Conservation (phyloP, 805 yeast species). For the Danielozyma ontarioensis region DNA sequence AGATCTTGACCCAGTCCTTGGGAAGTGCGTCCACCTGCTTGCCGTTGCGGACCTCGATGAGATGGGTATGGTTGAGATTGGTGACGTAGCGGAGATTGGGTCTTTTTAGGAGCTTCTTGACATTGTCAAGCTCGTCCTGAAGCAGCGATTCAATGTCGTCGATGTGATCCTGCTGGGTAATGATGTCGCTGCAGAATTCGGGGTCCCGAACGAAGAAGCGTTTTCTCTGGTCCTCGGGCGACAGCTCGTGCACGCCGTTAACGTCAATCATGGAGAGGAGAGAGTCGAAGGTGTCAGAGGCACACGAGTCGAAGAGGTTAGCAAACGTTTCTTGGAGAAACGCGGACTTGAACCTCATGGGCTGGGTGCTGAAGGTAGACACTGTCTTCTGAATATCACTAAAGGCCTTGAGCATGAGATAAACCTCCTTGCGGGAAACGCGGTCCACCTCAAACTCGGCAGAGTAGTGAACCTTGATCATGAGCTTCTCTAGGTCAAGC, state of each 20-base stretch:
- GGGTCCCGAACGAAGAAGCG: slow-evolving; percentile 36
- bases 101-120: slow-evolving; percentile 45
- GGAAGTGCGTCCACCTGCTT: slow-evolving; percentile 58
- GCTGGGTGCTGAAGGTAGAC: slow-evolving; percentile 1
- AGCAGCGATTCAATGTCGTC: slow-evolving; percentile 42
- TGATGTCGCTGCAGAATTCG: slow-evolving; percentile 36
- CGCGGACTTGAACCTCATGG: slow-evolving; percentile 22
- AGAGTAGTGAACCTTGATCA: slow-evolving; percentile 57
- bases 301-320: slow-evolving; percentile 28
- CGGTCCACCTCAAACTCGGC: slow-evolving; percentile 24
- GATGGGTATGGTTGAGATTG: slow-evolving; percentile 60
- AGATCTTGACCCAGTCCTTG: slow-evolving; percentile 68
- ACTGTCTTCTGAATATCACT: slow-evolving; percentile 30
- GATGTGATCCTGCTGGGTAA: slow-evolving; percentile 32
- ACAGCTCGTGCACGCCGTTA: slow-evolving; percentile 45
- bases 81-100: slow-evolving; percentile 54
- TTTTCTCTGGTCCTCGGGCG: slow-evolving; percentile 37
- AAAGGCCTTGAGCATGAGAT: slow-evolving; percentile 45
- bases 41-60: slow-evolving; percentile 68
- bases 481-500: slow-evolving; percentile 56
- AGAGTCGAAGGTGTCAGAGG: slow-evolving; percentile 23
- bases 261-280: slow-evolving; percentile 49
- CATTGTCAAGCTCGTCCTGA: slow-evolving; percentile 44
- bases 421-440: slow-evolving; percentile 57
- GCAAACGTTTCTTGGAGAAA: slow-evolving; percentile 34